Conservation (phyloP, 2,329 filamentous ascomycete species). For the Fusarium temperatum region DNA sequence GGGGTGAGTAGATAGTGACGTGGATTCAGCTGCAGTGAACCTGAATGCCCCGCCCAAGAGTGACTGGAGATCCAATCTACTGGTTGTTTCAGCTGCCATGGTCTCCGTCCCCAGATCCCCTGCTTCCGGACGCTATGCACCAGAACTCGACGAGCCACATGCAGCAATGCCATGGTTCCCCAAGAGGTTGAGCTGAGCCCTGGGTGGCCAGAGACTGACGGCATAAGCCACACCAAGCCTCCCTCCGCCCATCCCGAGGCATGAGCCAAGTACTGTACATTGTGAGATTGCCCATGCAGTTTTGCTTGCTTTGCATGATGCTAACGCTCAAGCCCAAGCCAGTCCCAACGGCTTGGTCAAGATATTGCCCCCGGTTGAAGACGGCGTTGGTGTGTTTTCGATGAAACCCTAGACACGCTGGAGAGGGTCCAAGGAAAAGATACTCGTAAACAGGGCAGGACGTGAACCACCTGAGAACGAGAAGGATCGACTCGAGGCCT, state of each 20-base stretch:
- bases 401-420: conserved; percentile 26
- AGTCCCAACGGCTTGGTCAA: conserved; percentile 31
- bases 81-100: conserved; percentile 40
- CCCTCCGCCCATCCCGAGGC: conserved; percentile 24
- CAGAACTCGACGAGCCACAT: conserved; percentile 31
- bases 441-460: conserved; percentile 10
- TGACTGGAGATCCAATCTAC: conserved; percentile 23
- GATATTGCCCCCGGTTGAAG: conserved; percentile 18
- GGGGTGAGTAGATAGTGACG: conserved; percentile 16
- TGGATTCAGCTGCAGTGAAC: conserved; percentile 36
- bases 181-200: neutral
- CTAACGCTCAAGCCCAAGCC: neutral
- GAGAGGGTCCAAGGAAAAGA: neutral
- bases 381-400: conserved; percentile 13
- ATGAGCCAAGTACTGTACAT: conserved; percentile 24
- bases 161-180: conserved; percentile 31
- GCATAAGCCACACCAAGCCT: conserved; percentile 28
- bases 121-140: conserved; percentile 33
- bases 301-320: conserved; percentile 13
- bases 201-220: neutral
- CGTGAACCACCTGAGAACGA: conserved; percentile 7
- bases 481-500: conserved; percentile 28
- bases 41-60: conserved; percentile 16
- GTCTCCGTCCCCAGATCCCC: conserved; percentile 19
- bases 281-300: conserved; percentile 8